Evolutionary conservation across 495 filamentous ascomycete species (phyloP).

Genomic region (Aspergillus cavernicola): DNA sequence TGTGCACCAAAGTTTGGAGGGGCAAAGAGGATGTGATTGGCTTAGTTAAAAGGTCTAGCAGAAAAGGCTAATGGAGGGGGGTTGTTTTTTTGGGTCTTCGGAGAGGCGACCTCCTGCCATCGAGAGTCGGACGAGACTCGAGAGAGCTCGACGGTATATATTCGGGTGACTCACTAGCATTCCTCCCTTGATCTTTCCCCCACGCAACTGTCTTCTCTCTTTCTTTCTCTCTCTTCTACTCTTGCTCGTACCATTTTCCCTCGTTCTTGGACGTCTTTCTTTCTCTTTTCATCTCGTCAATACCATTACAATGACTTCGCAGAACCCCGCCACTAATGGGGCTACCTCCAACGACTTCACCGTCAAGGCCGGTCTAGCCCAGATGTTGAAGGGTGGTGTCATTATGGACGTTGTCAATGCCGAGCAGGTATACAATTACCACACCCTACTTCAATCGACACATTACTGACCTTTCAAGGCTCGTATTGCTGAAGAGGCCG

Average conservation of each 20-base stretch:
- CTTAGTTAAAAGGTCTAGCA: slow-evolving; percentile 4
- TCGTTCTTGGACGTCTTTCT: neutral
- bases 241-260: neutral
- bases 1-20: slow-evolving; percentile 13
- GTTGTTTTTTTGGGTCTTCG: neutral
- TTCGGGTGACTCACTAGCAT: neutral
- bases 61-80: slow-evolving; percentile 2
- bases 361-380: slow-evolving; percentile 89
- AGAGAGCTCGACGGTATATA: too few relatives aligned
- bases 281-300: too few relatives aligned
- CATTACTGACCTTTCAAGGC: slow-evolving; percentile 46
- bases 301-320: slow-evolving; percentile 34
- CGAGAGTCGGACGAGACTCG: too few relatives aligned
- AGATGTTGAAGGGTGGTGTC: slow-evolving; percentile 97
- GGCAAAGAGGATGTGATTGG: slow-evolving; percentile 17
- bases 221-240: neutral
- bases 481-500: slow-evolving; percentile 94
- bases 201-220: neutral
- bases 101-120: neutral
- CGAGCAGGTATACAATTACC: slow-evolving; percentile 58
- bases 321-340: slow-evolving; percentile 27
- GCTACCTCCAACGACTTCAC: slow-evolving; percentile 51
- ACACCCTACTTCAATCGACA: neutral
- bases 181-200: neutral
- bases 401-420: slow-evolving; percentile 99